Conservation (phyloP, 192 early-diverging fungal species). For the Coemansia sp. region DNA sequence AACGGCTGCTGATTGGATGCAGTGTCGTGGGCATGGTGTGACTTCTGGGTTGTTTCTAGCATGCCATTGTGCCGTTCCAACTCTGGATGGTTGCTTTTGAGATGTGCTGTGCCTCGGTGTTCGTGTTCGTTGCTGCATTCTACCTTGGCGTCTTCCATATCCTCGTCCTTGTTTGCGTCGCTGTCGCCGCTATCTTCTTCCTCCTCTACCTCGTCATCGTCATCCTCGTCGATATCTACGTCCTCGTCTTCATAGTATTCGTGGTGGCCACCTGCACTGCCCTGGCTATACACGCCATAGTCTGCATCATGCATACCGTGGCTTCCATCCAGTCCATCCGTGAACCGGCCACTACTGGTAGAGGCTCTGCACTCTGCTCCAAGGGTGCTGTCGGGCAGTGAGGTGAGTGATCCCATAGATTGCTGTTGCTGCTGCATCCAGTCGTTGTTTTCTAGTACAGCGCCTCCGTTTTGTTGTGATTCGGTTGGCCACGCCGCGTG, state of each 20-base stretch:
- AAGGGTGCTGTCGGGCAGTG: too few species aligned
- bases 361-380: too few species aligned
- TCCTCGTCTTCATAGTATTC: background rate
- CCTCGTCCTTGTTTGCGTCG: constrained; percentile 2
- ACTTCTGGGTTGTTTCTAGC: too few species aligned
- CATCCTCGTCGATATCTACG: constrained; percentile 15
- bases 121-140: background rate
- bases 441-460: too few species aligned
- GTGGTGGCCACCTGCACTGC: too few species aligned
- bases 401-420: too few species aligned
- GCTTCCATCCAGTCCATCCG: too few species aligned
- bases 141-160: constrained; percentile 10
- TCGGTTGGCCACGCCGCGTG: constrained; percentile 20
- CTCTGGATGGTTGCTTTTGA: background rate
- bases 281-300: too few species aligned
- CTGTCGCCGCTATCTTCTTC: constrained; percentile 12
- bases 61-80: background rate
- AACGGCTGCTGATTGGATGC: background rate
- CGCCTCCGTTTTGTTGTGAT: too few species aligned
- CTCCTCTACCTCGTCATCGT: constrained; percentile 13
- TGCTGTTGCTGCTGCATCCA: background rate
- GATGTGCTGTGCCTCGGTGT: background rate
- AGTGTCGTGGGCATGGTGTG: too few species aligned
- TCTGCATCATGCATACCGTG: too few species aligned
- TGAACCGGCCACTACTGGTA: too few species aligned